A percentile compares a stretch with the other conserved stretches of the same genome.
These are phyloP conservation scores for Wickerhamiella kurtzmanii DNA, from an alignment of 805 yeast species.

Conservation along the genomic window DNA sequence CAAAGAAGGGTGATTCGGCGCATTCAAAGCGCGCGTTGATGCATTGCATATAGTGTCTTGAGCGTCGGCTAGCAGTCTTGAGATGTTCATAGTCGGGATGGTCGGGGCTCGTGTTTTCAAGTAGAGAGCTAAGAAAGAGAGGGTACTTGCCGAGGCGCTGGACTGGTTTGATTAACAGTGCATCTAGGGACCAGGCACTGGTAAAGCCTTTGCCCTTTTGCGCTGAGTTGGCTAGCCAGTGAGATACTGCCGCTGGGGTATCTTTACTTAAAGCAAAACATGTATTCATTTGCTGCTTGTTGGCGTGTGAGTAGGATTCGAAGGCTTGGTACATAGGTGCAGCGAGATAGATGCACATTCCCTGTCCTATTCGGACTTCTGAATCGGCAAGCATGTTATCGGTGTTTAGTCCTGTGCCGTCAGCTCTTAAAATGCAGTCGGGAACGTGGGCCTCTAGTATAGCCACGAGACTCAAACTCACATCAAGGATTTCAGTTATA, in stretches of 20 bases:
- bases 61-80: slow-evolving; percentile 14
- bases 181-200: slow-evolving; percentile 31
- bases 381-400: slow-evolving; percentile 14
- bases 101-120: slow-evolving; percentile 22
- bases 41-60: slow-evolving; percentile 14
- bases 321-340: slow-evolving; percentile 25
- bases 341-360: slow-evolving; percentile 19
- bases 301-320: slow-evolving; percentile 23
- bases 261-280: slow-evolving; percentile 2
- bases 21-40: slow-evolving; percentile 12
- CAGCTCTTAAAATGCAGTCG: slow-evolving; percentile 19
- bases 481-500: slow-evolving; percentile 23
- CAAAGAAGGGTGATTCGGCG: not conserved
- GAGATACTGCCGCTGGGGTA: slow-evolving; percentile 14
- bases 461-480: slow-evolving; percentile 23
- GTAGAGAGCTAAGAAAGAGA: slow-evolving; percentile 24
- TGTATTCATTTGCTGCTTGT: slow-evolving; percentile 20
- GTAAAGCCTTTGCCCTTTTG: slow-evolving; percentile 21
- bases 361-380: slow-evolving; percentile 24
- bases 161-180: slow-evolving; percentile 32
- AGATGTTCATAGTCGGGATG: slow-evolving; percentile 35
- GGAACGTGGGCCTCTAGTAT: slow-evolving; percentile 22
- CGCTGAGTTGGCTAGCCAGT: slow-evolving; percentile 27
- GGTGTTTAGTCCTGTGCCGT: slow-evolving; percentile 10
- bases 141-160: slow-evolving; percentile 35